Evolutionary conservation across 2,329 filamentous ascomycete genomes (phyloP).

Genomic region (Ophiocordyceps camponoti-rufipedis): DNA sequence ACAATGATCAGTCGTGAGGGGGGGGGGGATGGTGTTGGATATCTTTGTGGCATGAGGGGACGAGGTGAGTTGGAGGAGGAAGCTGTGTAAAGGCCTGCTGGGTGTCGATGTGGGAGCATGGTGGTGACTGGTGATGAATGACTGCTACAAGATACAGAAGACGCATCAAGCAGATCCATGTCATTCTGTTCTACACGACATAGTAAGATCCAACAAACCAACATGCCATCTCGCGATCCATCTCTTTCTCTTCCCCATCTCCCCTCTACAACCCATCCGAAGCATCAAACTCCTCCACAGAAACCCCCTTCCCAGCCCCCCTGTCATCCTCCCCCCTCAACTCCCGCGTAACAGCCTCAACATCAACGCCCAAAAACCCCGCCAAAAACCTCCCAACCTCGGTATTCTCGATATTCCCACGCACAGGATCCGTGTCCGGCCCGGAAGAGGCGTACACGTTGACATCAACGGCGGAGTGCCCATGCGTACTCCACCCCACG

Average conservation of each 20-base stretch:
- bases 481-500: constrained; percentile 86
- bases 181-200: too few relatives aligned
- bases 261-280: neutral
- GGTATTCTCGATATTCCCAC: constrained; percentile 88
- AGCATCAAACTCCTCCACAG: neutral
- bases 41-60: too few relatives aligned
- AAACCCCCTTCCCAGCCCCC: too few relatives aligned
- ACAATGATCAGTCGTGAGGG: constrained; percentile 18
- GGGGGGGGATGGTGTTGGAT: neutral
- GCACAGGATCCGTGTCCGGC: constrained; percentile 41
- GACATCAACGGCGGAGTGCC: constrained; percentile 84
- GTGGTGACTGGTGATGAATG: too few relatives aligned
- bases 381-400: constrained; percentile 73
- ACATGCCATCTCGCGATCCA: neutral
- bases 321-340: constrained; percentile 22
- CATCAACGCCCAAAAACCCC: constrained; percentile 62
- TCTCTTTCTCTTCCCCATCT: neutral
- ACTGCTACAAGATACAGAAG: too few relatives aligned
- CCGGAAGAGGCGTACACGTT: constrained; percentile 81
- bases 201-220: too few relatives aligned
- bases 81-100: too few relatives aligned
- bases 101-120: too few relatives aligned
- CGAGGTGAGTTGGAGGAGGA: too few relatives aligned
- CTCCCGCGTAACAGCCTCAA: constrained; percentile 60
- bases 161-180: too few relatives aligned